These are phyloP conservation scores for Hyaloscypha bicolor DNA, from an alignment of 495 filamentous ascomycete genomes.

Conservation along the genomic window DNA sequence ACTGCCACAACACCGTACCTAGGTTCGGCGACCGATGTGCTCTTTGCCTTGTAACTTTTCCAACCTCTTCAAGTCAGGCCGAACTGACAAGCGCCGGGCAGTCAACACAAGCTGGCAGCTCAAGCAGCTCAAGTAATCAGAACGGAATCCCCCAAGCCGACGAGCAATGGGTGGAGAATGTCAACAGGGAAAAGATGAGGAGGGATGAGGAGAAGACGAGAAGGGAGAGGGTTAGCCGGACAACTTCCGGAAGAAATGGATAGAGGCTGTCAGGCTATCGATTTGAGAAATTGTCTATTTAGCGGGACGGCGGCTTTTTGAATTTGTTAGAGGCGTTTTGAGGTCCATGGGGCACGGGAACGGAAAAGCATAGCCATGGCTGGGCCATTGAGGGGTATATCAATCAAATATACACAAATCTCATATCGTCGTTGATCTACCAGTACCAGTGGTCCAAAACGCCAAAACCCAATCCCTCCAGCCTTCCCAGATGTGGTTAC, in stretches of 20 bases:
- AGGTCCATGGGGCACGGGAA: neutral
- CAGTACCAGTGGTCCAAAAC: neutral
- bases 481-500: neutral
- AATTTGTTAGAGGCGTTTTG: neutral
- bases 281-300: neutral
- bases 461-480: constrained; percentile 1
- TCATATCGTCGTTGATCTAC: neutral
- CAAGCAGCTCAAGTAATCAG: neutral
- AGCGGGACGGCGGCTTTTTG: constrained; percentile 2
- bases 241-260: constrained; percentile 16
- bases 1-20: constrained; percentile 47
- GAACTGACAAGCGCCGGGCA: neutral
- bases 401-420: constrained; percentile 23
- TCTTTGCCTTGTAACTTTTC: constrained; percentile 43
- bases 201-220: constrained; percentile 20
- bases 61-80: neutral
- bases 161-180: constrained; percentile 21
- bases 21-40: constrained; percentile 49
- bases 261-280: neutral
- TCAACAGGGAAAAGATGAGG: constrained; percentile 12
- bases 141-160: neutral
- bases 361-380: constrained; percentile 11
- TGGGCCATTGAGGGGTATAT: constrained; percentile 18
- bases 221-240: constrained; percentile 20
- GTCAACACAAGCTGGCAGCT: constrained; percentile 14